These are phyloP conservation scores for Hyphodiscus hymeniophilus DNA, from an alignment of 495 filamentous ascomycete species.

Conservation along the genomic window DNA sequence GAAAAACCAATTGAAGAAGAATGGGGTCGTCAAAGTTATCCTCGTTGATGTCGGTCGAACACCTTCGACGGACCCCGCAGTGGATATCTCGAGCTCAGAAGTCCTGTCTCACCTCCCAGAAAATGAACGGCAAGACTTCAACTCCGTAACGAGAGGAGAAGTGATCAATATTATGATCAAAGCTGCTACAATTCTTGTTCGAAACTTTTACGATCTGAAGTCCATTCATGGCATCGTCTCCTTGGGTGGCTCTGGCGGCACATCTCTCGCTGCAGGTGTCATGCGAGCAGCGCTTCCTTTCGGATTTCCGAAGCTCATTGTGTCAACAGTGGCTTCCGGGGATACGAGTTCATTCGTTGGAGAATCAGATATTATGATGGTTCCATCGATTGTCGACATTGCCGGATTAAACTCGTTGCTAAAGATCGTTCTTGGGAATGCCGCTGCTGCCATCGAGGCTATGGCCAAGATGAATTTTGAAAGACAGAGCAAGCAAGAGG, in stretches of 20 bases:
- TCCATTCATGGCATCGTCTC: conserved; percentile 46
- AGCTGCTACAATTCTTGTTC: conserved; percentile 29
- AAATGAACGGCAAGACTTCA: conserved; percentile 13
- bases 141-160: conserved; percentile 34
- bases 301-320: conserved; percentile 61
- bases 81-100: conserved; percentile 29
- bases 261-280: conserved; percentile 42
- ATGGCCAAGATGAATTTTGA: conserved; percentile 41
- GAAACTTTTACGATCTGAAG: conserved; percentile 23
- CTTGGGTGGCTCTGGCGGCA: conserved; percentile 51
- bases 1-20: conserved; percentile 34
- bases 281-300: conserved; percentile 53
- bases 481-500: neutral
- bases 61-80: conserved; percentile 31
- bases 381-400: conserved; percentile 64
- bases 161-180: conserved; percentile 42
- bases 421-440: conserved; percentile 47
- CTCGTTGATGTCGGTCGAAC: conserved; percentile 50
- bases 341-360: conserved; percentile 50
- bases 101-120: conserved; percentile 28
- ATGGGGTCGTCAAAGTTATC: conserved; percentile 27
- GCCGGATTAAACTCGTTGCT: conserved; percentile 54
- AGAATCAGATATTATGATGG: conserved; percentile 60
- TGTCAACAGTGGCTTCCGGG: conserved; percentile 58
- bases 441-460: conserved; percentile 47